These are phyloP conservation scores for Batrachochytrium dendrobatidis DNA, from an alignment of 371 early-diverging fungal species.

Conservation along the genomic window DNA sequence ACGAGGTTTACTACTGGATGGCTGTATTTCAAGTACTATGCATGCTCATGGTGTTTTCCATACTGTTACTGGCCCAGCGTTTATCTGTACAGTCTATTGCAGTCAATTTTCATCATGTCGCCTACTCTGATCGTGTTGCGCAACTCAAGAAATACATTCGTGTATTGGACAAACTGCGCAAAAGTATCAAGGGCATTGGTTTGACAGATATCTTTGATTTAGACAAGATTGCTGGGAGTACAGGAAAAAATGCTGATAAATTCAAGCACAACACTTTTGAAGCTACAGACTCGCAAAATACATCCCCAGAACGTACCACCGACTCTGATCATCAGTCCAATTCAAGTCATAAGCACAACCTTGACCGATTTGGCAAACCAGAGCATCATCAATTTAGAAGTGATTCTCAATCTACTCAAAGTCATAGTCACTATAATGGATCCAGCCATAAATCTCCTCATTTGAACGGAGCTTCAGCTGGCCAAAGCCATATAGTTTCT, in stretches of 20 bases:
- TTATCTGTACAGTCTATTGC: neutral
- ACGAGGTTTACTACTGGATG: neutral
- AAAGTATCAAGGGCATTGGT: conserved; percentile 5
- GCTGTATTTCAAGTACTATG: neutral
- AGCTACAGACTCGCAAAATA: neutral
- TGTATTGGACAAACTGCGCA: conserved; percentile 11
- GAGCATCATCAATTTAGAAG: no score
- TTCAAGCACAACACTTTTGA: neutral
- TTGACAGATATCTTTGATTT: conserved; percentile 3
- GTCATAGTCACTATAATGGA: no score
- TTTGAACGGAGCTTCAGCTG: no score
- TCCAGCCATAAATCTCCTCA: no score
- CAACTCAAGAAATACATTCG: conserved; percentile 10
- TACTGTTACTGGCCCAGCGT: neutral
- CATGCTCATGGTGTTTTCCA: neutral
- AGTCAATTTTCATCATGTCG: conserved; percentile 6
- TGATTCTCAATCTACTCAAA: no score
- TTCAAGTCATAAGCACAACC: no score
- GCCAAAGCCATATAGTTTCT: no score
- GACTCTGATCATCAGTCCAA: no score
- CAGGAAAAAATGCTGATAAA: conserved; percentile 1
- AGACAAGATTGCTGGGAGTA: conserved; percentile 1
- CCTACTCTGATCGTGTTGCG: conserved; percentile 15
- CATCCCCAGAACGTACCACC: no score
- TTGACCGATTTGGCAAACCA: no score